Evolutionary conservation across 495 filamentous ascomycete genomes (phyloP), one percentile per base, ranked within the genome.

Genomic region (Neurospora sp.): DNA sequence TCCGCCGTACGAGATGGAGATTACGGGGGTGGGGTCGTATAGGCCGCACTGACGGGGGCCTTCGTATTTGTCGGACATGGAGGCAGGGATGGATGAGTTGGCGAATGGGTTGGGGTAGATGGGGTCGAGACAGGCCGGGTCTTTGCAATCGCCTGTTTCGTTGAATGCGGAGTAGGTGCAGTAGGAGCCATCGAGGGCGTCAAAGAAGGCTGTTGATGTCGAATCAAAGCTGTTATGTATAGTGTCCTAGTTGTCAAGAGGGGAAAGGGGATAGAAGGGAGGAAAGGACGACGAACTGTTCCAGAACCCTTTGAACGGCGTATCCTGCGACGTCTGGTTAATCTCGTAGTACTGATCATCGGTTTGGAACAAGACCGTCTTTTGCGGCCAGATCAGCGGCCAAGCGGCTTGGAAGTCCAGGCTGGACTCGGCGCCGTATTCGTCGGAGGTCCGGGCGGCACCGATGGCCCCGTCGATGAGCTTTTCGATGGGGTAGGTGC

Each of bases 141-240:
- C 69, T 19, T 21, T 21, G 73, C 81, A 82, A 62, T 83, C 77
- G 71, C 80, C 79, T 1, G 78, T 79, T 69, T 79, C 59, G 71
- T 77, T 76, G 74, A 76, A 82, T 70, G 78, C 88, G 15, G 85
- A 81, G 37, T 83, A 84, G 66, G 82, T 73, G 82, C 86, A 91
- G 78, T 90, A 90, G 21, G 85, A 86, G 7, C 87, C 89, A 73
- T 91, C 90, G 36, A 91, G 85, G 28, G 89, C 89, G 73, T 83
- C 80, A 28, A 79, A 78, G 73, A 83, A 79, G 69, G 79, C 79
- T 78, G 71, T 10, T 34, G 36, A n/a, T n/a, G n/a, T n/a, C n/a
- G n/a, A n/a, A n/a, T n/a, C n/a, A n/a, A n/a, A n/a, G n/a, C n/a
- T n/a, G n/a, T n/a, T n/a, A n/a, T n/a, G n/a, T n/a, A n/a, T n/a